These are phyloP conservation scores for Rhinocladiella similis DNA, from an alignment of 2,329 filamentous ascomycete genomes.

Conservation along the genomic window DNA sequence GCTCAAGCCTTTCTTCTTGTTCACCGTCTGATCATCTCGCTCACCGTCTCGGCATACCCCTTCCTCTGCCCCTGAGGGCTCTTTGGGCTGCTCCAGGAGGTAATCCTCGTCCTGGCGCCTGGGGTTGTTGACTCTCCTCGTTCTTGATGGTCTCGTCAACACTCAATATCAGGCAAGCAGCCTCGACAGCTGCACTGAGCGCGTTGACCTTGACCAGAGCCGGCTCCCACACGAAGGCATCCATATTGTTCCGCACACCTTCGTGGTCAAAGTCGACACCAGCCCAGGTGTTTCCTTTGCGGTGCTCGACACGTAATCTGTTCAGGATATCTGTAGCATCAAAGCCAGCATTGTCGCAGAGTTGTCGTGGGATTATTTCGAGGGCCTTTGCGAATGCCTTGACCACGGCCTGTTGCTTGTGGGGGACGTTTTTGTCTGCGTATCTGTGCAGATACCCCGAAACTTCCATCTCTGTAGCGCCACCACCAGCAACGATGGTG, in stretches of 20 bases:
- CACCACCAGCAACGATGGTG: conserved; percentile 91
- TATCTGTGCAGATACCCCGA: conserved; percentile 90
- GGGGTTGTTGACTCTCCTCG: conserved; percentile 83
- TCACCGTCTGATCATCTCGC: background rate
- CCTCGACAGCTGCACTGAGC: conserved; percentile 92
- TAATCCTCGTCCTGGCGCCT: conserved; percentile 73
- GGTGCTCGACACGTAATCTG: conserved; percentile 91
- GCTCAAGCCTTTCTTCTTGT: background rate
- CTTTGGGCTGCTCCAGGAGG: conserved; percentile 84
- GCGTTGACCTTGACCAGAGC: conserved; percentile 96
- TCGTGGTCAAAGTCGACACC: conserved; percentile 94
- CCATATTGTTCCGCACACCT: conserved; percentile 91
- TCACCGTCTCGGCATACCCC: conserved; percentile 85
- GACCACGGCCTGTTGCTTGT: conserved; percentile 97
- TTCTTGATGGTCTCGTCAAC: conserved; percentile 99
- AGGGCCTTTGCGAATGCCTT: conserved; percentile 97
- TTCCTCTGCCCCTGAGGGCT: conserved; percentile 77
- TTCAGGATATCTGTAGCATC: conserved; percentile 98
- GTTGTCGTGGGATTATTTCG: conserved; percentile 91
- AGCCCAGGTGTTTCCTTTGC: conserved; percentile 88
- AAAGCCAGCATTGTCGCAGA: conserved; percentile 98
- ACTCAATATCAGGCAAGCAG: conserved; percentile 88
- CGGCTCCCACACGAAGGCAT: conserved; percentile 96
- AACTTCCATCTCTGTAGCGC: conserved; percentile 94
- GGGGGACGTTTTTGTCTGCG: conserved; percentile 85